Conservation (phyloP, 176 grass and related monocot species). For the Thalia dealbata region DNA sequence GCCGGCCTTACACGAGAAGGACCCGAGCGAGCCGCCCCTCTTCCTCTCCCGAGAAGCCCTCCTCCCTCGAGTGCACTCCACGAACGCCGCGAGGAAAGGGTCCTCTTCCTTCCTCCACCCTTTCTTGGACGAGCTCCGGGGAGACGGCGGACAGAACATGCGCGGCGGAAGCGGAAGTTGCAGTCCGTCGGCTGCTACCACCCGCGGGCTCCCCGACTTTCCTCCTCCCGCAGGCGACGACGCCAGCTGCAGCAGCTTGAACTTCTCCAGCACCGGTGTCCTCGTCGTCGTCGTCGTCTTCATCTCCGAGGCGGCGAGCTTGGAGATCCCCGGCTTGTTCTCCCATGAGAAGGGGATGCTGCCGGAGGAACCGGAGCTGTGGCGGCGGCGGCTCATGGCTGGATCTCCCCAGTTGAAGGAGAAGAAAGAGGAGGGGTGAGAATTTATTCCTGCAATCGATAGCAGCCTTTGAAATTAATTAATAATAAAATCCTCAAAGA, state of each 20-base stretch:
- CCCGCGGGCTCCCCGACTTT: neutral
- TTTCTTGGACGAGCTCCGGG: conserved; percentile 6
- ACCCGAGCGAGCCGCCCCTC: neutral
- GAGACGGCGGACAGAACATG: conserved; percentile 18
- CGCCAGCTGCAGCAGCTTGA: conserved; percentile 7
- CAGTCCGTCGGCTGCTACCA: conserved; percentile 5
- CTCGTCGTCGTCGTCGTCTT: neutral
- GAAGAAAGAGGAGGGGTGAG: no score
- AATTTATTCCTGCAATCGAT: no score
- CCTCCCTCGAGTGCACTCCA: conserved; percentile 31
- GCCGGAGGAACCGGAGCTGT: neutral
- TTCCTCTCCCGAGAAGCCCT: conserved; percentile 5
- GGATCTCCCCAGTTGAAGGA: no score
- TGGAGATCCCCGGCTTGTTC: conserved; percentile 33
- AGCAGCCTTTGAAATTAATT: no score
- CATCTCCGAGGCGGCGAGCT: neutral
- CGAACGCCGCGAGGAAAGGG: conserved; percentile 35
- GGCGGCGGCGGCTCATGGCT: neutral
- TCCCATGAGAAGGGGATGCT: conserved; percentile 42
- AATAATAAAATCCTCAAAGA: no score
- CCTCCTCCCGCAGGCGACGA: neutral
- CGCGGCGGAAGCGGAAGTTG: conserved; percentile 33
- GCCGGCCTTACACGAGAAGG: neutral
- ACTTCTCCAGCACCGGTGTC: neutral
- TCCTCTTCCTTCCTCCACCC: conserved; percentile 18